These are phyloP conservation scores for Erythrophleum fordii DNA, from an alignment of 306 rosid genomes.

Conservation along the genomic window DNA sequence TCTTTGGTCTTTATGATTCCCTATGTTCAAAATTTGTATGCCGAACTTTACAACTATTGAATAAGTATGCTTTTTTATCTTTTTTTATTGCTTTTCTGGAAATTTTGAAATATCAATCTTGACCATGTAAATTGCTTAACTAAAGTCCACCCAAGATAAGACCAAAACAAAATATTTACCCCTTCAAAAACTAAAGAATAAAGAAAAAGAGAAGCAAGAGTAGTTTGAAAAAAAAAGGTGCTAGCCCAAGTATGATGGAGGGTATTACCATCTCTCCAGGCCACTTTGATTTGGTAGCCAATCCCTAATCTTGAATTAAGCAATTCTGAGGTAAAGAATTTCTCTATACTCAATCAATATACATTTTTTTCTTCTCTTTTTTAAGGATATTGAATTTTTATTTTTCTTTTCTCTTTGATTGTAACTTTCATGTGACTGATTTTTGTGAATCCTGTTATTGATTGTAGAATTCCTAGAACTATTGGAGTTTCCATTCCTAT, in stretches of 20 bases:
- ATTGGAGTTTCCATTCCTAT: slow-evolving; percentile 97
- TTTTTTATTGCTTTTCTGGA: not conserved
- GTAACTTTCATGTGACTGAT: not conserved
- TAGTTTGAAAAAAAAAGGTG: not conserved
- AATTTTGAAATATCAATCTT: not conserved
- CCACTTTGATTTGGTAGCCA: slow-evolving; percentile 8
- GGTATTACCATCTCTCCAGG: not conserved
- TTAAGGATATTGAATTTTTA: not conserved
- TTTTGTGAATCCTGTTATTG: slow-evolving; percentile 29
- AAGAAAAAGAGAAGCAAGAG: not conserved
- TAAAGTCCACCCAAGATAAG: not conserved
- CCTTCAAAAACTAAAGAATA: not conserved
- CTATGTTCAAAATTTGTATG: not conserved
- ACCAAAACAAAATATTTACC: not conserved
- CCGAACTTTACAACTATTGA: slow-evolving; percentile 17
- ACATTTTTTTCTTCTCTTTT: not conserved
- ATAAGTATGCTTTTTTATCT: not conserved
- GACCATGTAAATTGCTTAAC: not conserved
- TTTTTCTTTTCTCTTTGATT: not conserved
- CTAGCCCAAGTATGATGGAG: slow-evolving; percentile 2
- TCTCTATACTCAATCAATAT: not conserved
- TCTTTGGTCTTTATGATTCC: slow-evolving; percentile 24
- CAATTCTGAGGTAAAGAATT: not conserved
- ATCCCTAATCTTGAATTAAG: slow-evolving; percentile 5
- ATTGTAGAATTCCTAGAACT: slow-evolving; percentile 84